Percentiles rank a stretch among this genome's conserved stretches.
Conservation (phyloP, 2,329 filamentous ascomycete species). For the Pyrenophora tritici-repentis region DNA sequence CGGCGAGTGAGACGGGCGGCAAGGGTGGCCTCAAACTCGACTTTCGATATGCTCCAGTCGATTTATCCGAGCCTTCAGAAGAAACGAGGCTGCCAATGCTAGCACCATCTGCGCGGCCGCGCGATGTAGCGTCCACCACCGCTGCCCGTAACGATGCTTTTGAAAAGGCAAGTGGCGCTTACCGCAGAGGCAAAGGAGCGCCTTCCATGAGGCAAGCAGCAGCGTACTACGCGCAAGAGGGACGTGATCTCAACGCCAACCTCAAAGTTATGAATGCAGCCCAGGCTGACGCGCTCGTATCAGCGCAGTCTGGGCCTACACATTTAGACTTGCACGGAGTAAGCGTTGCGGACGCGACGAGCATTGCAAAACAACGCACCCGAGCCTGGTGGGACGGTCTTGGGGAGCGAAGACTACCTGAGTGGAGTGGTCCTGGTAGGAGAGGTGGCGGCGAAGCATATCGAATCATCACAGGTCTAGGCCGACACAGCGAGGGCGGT, state of each 20-base stretch:
- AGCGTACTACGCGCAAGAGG: constrained; percentile 76
- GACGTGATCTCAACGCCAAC: constrained; percentile 65
- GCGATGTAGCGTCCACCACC: constrained; percentile 52
- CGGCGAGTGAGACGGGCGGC: constrained; percentile 28
- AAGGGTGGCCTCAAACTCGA: constrained; percentile 55
- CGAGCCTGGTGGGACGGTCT: constrained; percentile 76
- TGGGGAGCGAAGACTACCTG: constrained; percentile 65
- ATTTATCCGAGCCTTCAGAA: constrained; percentile 41
- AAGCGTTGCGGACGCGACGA: constrained; percentile 76
- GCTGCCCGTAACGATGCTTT: constrained; percentile 58
- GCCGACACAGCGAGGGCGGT: constrained; percentile 77
- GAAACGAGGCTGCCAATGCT: constrained; percentile 33
- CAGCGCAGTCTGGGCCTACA: constrained; percentile 68
- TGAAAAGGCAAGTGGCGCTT: constrained; percentile 61
- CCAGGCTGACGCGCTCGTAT: constrained; percentile 72
- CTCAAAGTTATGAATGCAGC: constrained; percentile 65
- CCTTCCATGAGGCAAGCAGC: constrained; percentile 72
- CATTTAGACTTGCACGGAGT: constrained; percentile 83
- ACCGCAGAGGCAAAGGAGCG: constrained; percentile 68
- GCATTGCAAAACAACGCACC: constrained; percentile 72
- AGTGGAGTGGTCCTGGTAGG: constrained; percentile 47
- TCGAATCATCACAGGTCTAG: constrained; percentile 79
- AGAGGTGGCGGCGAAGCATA: constrained; percentile 60
- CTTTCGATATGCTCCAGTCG: constrained; percentile 52
- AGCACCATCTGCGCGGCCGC: constrained; percentile 38